Percentiles rank a stretch among this genome's conserved stretches.
Conservation (phyloP, 768 basidiomycete genomes). For the Calocera viscosa region DNA sequence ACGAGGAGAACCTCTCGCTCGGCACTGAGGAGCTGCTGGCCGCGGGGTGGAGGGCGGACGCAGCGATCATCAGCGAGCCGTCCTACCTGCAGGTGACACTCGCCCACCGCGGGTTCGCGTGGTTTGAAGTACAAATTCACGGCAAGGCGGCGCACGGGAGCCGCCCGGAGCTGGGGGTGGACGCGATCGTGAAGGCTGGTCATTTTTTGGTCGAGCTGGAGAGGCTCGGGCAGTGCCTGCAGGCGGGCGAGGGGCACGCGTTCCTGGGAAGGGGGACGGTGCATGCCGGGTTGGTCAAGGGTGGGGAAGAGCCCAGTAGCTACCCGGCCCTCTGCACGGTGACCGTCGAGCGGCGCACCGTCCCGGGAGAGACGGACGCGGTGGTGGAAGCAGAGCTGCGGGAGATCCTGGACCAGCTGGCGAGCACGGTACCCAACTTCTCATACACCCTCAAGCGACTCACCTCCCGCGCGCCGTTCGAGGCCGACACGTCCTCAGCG, state of each 20-base stretch:
- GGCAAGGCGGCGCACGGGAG: slow-evolving; percentile 14
- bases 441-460: neutral
- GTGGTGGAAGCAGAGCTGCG: slow-evolving; percentile 11
- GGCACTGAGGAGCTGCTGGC: slow-evolving; percentile 12
- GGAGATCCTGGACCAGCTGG: neutral
- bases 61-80: slow-evolving; percentile 15
- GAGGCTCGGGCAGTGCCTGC: neutral
- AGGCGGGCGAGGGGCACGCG: neutral
- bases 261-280: slow-evolving; percentile 9
- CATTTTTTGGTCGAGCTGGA: slow-evolving; percentile 14
- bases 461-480: slow-evolving; percentile 7
- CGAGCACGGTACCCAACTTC: neutral
- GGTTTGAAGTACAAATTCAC: slow-evolving; percentile 12
- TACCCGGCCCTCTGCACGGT: slow-evolving; percentile 14
- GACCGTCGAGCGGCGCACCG: slow-evolving; percentile 14
- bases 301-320: slow-evolving; percentile 12
- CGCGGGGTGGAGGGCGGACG: slow-evolving; percentile 12
- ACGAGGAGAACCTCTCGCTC: slow-evolving; percentile 14
- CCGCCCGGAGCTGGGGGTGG: slow-evolving; percentile 15
- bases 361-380: slow-evolving; percentile 14
- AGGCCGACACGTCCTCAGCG: neutral
- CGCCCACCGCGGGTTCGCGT: slow-evolving; percentile 11
- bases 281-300: slow-evolving; percentile 12
- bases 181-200: slow-evolving; percentile 14
- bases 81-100: slow-evolving; percentile 11